These are phyloP conservation scores for Endocarpon pusillum DNA, from an alignment of 495 filamentous ascomycete genomes.

Conservation along the genomic window DNA sequence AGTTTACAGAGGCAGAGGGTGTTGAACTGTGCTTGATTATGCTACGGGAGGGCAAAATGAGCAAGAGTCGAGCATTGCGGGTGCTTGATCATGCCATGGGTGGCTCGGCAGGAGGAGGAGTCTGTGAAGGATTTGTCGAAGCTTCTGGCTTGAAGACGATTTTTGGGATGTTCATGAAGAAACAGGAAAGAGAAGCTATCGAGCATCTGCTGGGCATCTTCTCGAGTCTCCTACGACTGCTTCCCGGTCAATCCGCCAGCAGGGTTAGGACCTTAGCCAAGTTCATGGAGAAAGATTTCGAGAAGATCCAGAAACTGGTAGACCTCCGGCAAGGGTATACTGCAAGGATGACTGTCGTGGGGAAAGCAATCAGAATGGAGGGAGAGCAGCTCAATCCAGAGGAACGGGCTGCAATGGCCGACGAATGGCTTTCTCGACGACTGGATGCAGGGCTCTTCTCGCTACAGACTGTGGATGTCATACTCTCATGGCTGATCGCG, in stretches of 20 bases:
- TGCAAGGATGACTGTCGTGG: slow-evolving; percentile 42
- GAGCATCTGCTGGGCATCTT: slow-evolving; percentile 89
- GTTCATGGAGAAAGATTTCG: slow-evolving; percentile 88
- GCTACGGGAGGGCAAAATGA: slow-evolving; percentile 66
- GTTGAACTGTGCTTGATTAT: slow-evolving; percentile 85
- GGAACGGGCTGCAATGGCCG: slow-evolving; percentile 47
- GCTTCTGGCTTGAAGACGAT: slow-evolving; percentile 69
- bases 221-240: slow-evolving; percentile 57
- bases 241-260: slow-evolving; percentile 63
- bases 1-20: slow-evolving; percentile 80
- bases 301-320: slow-evolving; percentile 57
- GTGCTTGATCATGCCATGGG: slow-evolving; percentile 70
- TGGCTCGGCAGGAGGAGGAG: slow-evolving; percentile 33
- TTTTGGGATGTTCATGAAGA: slow-evolving; percentile 79
- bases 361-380: slow-evolving; percentile 38
- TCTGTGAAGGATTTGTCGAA: slow-evolving; percentile 64
- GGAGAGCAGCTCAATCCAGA: slow-evolving; percentile 22
- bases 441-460: slow-evolving; percentile 77
- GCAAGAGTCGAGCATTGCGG: slow-evolving; percentile 57
- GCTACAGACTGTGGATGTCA: slow-evolving; percentile 72
- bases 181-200: slow-evolving; percentile 46
- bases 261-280: slow-evolving; percentile 79
- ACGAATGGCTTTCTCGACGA: slow-evolving; percentile 68
- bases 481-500: slow-evolving; percentile 81
- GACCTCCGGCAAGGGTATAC: slow-evolving; percentile 56